Conservation (phyloP, 306 rosid genomes). For the Carpinus viminea region DNA sequence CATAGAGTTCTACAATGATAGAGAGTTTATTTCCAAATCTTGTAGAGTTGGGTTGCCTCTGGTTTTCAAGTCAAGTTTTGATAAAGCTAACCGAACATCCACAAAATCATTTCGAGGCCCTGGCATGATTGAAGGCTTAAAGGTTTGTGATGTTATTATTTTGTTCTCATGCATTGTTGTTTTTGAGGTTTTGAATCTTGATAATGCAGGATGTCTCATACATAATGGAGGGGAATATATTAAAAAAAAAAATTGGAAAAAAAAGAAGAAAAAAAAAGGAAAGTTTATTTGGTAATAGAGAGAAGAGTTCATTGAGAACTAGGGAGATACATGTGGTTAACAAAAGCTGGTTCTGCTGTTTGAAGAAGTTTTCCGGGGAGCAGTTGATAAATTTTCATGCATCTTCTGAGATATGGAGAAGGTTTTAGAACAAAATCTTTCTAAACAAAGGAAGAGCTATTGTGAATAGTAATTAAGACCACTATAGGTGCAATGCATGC, state of each 20-base stretch:
- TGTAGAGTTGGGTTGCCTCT: constrained; percentile 83
- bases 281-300: neutral
- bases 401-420: neutral
- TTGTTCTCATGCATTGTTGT: constrained; percentile 10
- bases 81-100: constrained; percentile 94
- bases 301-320: neutral
- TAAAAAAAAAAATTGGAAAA: neutral
- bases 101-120: constrained; percentile 97
- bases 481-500: neutral
- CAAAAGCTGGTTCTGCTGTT: constrained; percentile 1
- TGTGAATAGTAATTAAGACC: neutral
- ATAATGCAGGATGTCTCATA: constrained; percentile 11
- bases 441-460: neutral
- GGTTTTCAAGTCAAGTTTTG: constrained; percentile 96
- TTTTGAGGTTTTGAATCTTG: constrained; percentile 25
- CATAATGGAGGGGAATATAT: neutral
- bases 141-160: constrained; percentile 46
- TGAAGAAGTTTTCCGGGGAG: neutral
- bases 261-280: neutral
- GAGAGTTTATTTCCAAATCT: constrained; percentile 26
- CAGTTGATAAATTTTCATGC: neutral
- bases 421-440: neutral
- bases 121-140: constrained; percentile 84
- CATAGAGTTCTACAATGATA: constrained; percentile 16
- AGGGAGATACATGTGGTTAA: neutral